phyloP scores from a whole-genome alignment of 306 rosid species.

The Trifolium fragiferum region DNA sequence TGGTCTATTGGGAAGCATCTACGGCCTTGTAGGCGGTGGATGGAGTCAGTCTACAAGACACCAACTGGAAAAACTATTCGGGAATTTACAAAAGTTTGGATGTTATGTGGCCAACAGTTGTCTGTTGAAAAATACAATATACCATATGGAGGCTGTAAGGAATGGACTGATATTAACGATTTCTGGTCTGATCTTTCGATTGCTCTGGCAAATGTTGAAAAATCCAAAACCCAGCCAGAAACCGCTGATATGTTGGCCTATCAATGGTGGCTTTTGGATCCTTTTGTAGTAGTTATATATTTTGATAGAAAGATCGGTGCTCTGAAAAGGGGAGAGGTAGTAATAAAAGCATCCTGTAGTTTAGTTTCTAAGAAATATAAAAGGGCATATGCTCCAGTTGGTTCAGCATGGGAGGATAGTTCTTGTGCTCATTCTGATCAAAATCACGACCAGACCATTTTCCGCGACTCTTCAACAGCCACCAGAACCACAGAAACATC shows the following conservation, averaged over 20 bases:
- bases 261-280: constrained; percentile 85
- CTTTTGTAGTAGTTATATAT: constrained; percentile 71
- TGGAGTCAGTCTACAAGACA: constrained; percentile 74
- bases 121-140: constrained; percentile 54
- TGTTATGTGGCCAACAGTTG: constrained; percentile 76
- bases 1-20: constrained; percentile 78
- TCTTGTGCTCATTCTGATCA: constrained; percentile 32
- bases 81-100: constrained; percentile 89
- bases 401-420: constrained; percentile 43
- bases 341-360: constrained; percentile 64
- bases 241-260: constrained; percentile 60
- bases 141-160: constrained; percentile 51
- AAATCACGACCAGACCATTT: constrained; percentile 44
- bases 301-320: constrained; percentile 80
- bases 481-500: constrained; percentile 37
- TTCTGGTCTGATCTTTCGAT: constrained; percentile 78
- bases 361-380: constrained; percentile 43
- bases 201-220: constrained; percentile 63
- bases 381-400: constrained; percentile 33
- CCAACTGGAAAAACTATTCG: constrained; percentile 82
- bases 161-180: constrained; percentile 72
- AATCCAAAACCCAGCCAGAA: constrained; percentile 52
- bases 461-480: constrained; percentile 42
- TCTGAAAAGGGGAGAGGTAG: constrained; percentile 81
- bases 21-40: constrained; percentile 69